phyloP scores from a whole-genome alignment of 2,329 filamentous ascomycete genomes.

The Epichloe gansuensis region DNA sequence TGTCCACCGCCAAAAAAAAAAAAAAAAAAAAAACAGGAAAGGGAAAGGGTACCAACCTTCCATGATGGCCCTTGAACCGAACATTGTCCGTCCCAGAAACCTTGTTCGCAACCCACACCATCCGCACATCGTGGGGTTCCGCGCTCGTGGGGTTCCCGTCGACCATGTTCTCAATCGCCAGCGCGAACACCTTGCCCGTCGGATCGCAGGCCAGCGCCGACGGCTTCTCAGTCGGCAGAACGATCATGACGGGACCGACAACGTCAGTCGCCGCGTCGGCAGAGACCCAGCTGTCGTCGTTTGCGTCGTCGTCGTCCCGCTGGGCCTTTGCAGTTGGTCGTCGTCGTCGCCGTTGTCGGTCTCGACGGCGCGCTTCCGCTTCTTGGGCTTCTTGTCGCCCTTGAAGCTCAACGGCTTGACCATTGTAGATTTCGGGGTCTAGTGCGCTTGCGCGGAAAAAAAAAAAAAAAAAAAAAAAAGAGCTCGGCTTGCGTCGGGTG shows the following conservation, averaged over 20 bases:
- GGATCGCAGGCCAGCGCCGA: conserved; percentile 76
- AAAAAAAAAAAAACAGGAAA: too few species aligned
- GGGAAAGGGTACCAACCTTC: conserved; percentile 33
- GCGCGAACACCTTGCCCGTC: conserved; percentile 74
- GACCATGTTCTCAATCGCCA: conserved; percentile 74
- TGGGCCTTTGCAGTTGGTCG: conserved; percentile 18
- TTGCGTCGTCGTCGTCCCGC: conserved; percentile 26
- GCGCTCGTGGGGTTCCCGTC: conserved; percentile 72
- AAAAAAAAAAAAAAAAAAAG: too few species aligned
- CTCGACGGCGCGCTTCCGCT: conserved; percentile 60
- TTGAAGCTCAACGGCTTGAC: conserved; percentile 91
- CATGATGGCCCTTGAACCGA: conserved; percentile 83
- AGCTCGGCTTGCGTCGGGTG: neutral
- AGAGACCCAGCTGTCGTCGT: conserved; percentile 85
- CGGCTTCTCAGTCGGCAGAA: conserved; percentile 62
- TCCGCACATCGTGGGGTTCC: conserved; percentile 88
- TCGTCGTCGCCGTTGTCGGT: conserved; percentile 36
- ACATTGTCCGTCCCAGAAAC: conserved; percentile 72
- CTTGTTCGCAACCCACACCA: conserved; percentile 85
- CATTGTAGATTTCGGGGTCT: conserved; percentile 34
- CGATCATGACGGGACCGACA: conserved; percentile 69
- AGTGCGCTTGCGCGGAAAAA: neutral
- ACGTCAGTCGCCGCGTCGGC: conserved; percentile 66
- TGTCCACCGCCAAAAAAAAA: neutral
- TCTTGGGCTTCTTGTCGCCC: conserved; percentile 91